These are phyloP conservation scores for Drosera spatulata DNA, from an alignment of 179 eudicot genomes.

Conservation along the genomic window DNA sequence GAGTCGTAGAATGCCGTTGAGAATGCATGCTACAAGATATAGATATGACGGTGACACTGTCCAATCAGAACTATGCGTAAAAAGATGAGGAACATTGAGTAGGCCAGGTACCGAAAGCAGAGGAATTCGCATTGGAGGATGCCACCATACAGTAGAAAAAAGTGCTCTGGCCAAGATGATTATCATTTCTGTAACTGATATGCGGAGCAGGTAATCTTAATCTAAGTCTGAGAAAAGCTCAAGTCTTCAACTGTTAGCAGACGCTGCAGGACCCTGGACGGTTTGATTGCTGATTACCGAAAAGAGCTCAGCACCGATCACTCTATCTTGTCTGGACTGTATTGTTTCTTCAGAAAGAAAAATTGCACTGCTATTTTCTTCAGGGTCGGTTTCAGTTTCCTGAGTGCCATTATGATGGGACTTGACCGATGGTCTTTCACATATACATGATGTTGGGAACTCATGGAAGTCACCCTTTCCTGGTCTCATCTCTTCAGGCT, in stretches of 20 bases:
- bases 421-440: slow-evolving; percentile 39
- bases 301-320: slow-evolving; percentile 15
- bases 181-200: no score
- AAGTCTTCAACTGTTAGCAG: slow-evolving; percentile 24
- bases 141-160: no score
- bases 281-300: slow-evolving; percentile 20
- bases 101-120: no score
- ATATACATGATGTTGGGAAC: slow-evolving; percentile 77
- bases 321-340: not conserved
- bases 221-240: slow-evolving; percentile 15
- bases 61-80: no score
- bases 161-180: no score
- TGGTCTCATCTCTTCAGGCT: slow-evolving; percentile 82
- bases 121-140: no score
- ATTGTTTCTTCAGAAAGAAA: slow-evolving; percentile 6
- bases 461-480: slow-evolving; percentile 83
- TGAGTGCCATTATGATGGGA: not conserved
- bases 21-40: no score
- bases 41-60: no score
- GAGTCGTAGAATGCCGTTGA: no score
- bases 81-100: no score
- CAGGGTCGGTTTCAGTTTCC: not conserved
- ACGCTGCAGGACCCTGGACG: slow-evolving; percentile 6
- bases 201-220: no score
- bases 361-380: not conserved